phyloP scores from a whole-genome alignment of 1,284 basidiomycete genomes.

The Polyporus tsugae region DNA sequence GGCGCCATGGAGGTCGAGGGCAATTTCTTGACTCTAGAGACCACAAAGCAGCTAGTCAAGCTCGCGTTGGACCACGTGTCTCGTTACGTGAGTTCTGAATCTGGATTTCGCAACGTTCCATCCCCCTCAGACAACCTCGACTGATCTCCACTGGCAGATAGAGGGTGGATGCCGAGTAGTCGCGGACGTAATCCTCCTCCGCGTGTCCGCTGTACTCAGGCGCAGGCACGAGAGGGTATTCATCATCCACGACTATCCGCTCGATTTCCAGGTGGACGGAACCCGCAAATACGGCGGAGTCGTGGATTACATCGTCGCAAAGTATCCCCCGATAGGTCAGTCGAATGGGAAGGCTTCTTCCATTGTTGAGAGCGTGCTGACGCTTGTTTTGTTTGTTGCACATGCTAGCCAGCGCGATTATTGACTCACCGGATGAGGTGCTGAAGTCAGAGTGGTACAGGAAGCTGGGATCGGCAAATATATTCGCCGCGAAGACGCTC shows the following conservation, averaged over 20 bases:
- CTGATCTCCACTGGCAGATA: not conserved
- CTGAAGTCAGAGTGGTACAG: not conserved
- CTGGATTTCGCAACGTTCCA: not conserved
- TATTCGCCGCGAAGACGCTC: not conserved
- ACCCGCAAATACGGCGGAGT: not conserved
- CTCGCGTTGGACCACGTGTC: not conserved
- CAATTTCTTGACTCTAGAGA: not conserved
- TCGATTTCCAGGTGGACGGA: not conserved
- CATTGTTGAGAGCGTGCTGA: no score
- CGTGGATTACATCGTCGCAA: not conserved
- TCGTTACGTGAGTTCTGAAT: not conserved
- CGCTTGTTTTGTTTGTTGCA: not conserved
- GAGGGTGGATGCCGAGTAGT: not conserved
- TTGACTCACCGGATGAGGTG: not conserved
- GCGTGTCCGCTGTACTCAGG: not conserved
- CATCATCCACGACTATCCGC: not conserved
- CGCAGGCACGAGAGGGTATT: not conserved
- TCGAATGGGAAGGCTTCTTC: no score
- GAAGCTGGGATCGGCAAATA: not conserved
- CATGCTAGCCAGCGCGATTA: not conserved
- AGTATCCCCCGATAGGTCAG: not conserved
- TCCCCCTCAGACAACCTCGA: no score
- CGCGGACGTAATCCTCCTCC: not conserved
- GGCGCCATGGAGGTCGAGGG: not conserved
- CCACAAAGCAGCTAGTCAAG: not conserved